A percentile compares a stretch with the other conserved stretches of the same genome.
Evolutionary conservation across 208 protist genomes (phyloP).

Genomic region (Spongospora subterranea): DNA sequence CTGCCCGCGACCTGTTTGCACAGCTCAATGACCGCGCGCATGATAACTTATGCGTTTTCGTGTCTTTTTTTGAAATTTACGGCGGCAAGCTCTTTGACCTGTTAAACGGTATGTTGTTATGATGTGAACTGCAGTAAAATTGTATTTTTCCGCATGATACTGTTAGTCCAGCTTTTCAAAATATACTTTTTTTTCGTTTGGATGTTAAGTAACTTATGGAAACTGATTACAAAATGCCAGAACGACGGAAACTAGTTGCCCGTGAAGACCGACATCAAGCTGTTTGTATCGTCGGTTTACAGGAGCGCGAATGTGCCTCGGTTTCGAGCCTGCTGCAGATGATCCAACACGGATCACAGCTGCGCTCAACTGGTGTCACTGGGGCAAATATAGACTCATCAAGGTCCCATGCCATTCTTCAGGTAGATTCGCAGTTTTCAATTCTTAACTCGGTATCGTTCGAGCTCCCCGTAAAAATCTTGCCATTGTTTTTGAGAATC

Average conservation of each 20-base stretch:
- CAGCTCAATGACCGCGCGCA: constrained; percentile 71
- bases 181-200: no score
- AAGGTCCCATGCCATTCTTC: constrained; percentile 82
- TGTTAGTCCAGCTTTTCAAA: no score
- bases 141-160: background rate
- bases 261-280: background rate
- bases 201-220: no score
- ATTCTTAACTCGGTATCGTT: background rate
- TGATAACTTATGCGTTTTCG: constrained; percentile 31
- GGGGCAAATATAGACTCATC: constrained; percentile 78
- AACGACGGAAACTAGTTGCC: background rate
- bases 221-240: background rate
- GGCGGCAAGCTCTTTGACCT: constrained; percentile 62
- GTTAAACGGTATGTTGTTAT: constrained; percentile 55
- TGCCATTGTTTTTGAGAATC: no score
- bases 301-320: constrained; percentile 81
- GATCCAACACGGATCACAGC: constrained; percentile 84
- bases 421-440: constrained; percentile 71
- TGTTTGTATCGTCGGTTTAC: constrained; percentile 77
- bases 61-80: constrained; percentile 68
- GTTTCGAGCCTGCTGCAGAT: constrained; percentile 86
- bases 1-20: constrained; percentile 86
- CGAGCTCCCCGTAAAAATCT: background rate
- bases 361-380: constrained; percentile 71
- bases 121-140: background rate